Percentiles rank a stretch among this genome's conserved stretches.
These are phyloP conservation scores for Plantago major DNA, from an alignment of 257 asterid species.

Conservation along the genomic window DNA sequence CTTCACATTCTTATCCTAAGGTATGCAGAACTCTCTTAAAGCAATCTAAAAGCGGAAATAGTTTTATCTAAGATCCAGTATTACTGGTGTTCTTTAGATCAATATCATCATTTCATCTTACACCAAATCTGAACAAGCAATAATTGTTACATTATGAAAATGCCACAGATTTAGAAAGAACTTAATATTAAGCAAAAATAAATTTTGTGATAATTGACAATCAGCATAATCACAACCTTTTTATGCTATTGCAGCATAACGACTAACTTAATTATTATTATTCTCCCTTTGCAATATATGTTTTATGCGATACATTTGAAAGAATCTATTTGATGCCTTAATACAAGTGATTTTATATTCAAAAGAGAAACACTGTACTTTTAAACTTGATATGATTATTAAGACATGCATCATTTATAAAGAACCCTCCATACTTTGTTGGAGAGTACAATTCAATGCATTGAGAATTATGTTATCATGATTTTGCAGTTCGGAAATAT, in stretches of 20 bases:
- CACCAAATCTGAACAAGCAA: background rate
- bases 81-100: constrained; percentile 1
- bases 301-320: background rate
- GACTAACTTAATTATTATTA: background rate
- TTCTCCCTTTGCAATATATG: background rate
- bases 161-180: too few species aligned
- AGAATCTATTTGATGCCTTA: background rate
- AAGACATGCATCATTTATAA: background rate
- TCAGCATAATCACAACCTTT: background rate
- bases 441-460: background rate
- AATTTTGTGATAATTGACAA: background rate
- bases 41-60: background rate
- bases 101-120: background rate
- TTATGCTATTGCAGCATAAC: background rate
- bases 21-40: background rate
- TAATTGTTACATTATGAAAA: too few species aligned
- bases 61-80: constrained; percentile 13
- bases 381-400: background rate
- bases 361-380: too few species aligned
- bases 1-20: background rate
- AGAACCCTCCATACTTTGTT: background rate
- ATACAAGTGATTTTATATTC: too few species aligned
- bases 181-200: too few species aligned
- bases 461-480: background rate
- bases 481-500: background rate